Percentiles rank a stretch among this genome's conserved stretches.
Conservation (phyloP, 2,329 filamentous ascomycete genomes). For the Emmonsia crescens region DNA sequence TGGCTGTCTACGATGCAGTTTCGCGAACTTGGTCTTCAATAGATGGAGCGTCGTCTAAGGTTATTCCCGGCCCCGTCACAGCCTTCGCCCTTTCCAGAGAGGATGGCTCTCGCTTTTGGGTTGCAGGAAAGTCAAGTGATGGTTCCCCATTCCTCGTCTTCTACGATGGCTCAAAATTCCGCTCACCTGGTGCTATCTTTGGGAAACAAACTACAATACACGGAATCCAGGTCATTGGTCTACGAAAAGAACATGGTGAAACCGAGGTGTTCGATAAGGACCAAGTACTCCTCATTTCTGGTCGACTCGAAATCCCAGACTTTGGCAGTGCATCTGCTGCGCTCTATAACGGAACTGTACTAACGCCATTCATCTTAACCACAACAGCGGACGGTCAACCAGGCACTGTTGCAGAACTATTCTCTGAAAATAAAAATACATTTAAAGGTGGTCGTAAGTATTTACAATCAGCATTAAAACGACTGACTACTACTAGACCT, state of each 20-base stretch:
- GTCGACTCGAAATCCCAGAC: conserved; percentile 60
- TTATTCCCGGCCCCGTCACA: conserved; percentile 68
- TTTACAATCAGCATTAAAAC: neutral
- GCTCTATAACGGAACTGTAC: conserved; percentile 71
- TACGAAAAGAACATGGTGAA: conserved; percentile 56
- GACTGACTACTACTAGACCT: neutral
- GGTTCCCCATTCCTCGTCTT: conserved; percentile 70
- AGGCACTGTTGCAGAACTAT: conserved; percentile 70
- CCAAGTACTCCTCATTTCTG: conserved; percentile 73
- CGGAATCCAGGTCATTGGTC: conserved; percentile 68
- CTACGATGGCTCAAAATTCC: conserved; percentile 64
- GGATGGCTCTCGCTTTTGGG: conserved; percentile 68
- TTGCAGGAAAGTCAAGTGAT: conserved; percentile 59
- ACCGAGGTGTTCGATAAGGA: conserved; percentile 53
- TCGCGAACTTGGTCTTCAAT: conserved; percentile 56
- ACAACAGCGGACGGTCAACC: conserved; percentile 52
- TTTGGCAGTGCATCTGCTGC: conserved; percentile 79
- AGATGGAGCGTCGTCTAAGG: conserved; percentile 39
- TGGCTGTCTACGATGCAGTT: conserved; percentile 64
- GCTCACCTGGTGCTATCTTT: conserved; percentile 52
- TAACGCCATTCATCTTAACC: conserved; percentile 71
- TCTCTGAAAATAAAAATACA: conserved; percentile 70
- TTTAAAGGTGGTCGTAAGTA: conserved; percentile 55
- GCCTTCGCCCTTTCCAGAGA: conserved; percentile 63
- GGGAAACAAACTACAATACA: conserved; percentile 57